Base-by-base conservation (phyloP, 2,329 filamentous ascomycete species). In the Beauveria rudraprayagi region DNA sequence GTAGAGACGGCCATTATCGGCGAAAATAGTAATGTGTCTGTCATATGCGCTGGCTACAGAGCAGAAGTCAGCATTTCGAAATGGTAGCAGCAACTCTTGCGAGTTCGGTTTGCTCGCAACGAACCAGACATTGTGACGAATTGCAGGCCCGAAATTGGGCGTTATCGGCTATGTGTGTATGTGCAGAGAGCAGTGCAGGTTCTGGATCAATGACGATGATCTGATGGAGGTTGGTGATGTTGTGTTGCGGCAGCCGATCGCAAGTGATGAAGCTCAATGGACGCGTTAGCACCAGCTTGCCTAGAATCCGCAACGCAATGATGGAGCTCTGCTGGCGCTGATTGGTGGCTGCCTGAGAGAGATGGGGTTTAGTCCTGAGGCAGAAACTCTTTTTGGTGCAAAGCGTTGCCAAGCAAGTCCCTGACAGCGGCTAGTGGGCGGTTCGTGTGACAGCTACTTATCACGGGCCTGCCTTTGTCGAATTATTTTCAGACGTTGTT, bases 11-110 rank as follows among this genome's bases (percentile, higher is more conserved):
- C 94, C 94, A 80, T 97, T 92, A 77, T 99, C 94, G 65, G 94
- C 97, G 82, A 99, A 99, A 83, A 99, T 97, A 75, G 94, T 99
- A 72, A 99, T 99, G 79, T 99, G 94, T 82, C 94, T 87, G 79
- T 99, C 94, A 80, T 95, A 97, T 73, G 91, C 92, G 78, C 90
- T 88, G 78, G 73, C 73, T 75, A 61, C 56, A 47, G 28, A 51
- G 59, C 14, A 70, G 70, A 65, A 30, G 60, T 61, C 62, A 62
- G 53, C 61, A 63, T 67, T 19, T 9, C 26, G 60, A 53, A 67
- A 74, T 70, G 74, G 71, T 3, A 43, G n/a, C 10, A 17, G 22
- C 37, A 54, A 41, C 67, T 68, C 34, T 24, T 48, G n/a, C 48
- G 54, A 52, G 56, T 46, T 48, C 60, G 65, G 54, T 62, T 62